Evolutionary conservation across 2,329 filamentous ascomycete species (phyloP).

Genomic region (Xylariales sp.): DNA sequence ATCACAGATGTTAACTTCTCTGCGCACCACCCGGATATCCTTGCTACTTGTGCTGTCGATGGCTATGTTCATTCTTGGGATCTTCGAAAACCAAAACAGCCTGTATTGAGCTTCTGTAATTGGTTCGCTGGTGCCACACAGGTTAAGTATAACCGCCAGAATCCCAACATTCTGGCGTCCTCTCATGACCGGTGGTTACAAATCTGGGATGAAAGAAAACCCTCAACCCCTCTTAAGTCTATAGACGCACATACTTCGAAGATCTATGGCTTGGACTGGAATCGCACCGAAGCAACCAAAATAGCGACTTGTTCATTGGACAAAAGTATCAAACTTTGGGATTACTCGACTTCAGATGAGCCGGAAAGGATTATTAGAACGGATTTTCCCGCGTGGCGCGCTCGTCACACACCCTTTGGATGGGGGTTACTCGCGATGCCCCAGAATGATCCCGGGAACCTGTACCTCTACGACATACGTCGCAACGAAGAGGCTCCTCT

Average conservation of each 20-base stretch:
- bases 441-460: constrained; percentile 84
- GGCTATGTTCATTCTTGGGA: constrained; percentile 96
- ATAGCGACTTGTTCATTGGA: constrained; percentile 91
- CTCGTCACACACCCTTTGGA: constrained; percentile 90
- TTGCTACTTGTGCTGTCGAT: constrained; percentile 92
- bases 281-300: constrained; percentile 76
- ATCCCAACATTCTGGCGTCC: constrained; percentile 87
- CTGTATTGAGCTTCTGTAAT: constrained; percentile 85
- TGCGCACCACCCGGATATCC: constrained; percentile 87
- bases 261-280: constrained; percentile 97
- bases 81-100: constrained; percentile 77
- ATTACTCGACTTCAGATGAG: constrained; percentile 73
- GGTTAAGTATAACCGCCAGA: constrained; percentile 92
- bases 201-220: constrained; percentile 89
- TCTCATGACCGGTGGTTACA: constrained; percentile 89
- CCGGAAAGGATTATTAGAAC: constrained; percentile 84
- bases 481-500: constrained; percentile 58
- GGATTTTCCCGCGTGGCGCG: constrained; percentile 89
- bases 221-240: constrained; percentile 80
- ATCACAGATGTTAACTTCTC: constrained; percentile 98
- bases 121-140: constrained; percentile 95
- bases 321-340: constrained; percentile 94
- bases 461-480: constrained; percentile 84
- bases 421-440: constrained; percentile 90
- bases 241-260: constrained; percentile 92